Percentiles rank a stretch among this genome's conserved stretches.
Conservation (phyloP, 495 filamentous ascomycete species). For the Trichoderma gamsii region DNA sequence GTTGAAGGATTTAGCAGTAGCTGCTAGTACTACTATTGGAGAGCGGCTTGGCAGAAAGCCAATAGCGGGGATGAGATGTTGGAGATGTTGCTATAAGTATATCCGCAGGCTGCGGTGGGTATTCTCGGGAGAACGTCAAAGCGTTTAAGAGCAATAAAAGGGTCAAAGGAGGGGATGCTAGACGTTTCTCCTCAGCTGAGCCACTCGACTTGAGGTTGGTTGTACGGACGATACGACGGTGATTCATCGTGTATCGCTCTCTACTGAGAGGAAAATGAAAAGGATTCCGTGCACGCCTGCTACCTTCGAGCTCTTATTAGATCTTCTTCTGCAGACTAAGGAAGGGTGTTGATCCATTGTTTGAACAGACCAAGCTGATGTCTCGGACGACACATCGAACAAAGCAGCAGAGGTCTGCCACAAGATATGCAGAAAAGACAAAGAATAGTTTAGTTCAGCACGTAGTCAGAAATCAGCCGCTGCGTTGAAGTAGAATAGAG, state of each 20-base stretch:
- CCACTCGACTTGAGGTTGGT: not conserved
- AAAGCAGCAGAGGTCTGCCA: not conserved
- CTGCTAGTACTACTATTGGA: not conserved
- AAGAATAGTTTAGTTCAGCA: not conserved
- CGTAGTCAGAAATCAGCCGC: slow-evolving; percentile 7
- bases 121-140: not conserved
- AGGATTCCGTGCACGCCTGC: not conserved
- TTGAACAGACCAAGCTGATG: not conserved
- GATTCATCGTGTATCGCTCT: not conserved
- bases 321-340: not conserved
- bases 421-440: not conserved
- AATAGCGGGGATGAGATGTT: not conserved
- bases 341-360: not conserved
- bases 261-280: not conserved
- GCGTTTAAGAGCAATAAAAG: not conserved
- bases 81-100: not conserved
- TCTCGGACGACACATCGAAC: not conserved
- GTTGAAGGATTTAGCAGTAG: not conserved
- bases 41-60: not conserved
- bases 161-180: not conserved
- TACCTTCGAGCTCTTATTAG: not conserved
- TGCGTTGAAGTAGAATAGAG: not conserved
- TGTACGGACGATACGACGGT: not conserved
- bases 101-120: not conserved
- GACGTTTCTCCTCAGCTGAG: not conserved